Conservation (phyloP, 2,329 filamentous ascomycete genomes). For the Microdochium nivale region DNA sequence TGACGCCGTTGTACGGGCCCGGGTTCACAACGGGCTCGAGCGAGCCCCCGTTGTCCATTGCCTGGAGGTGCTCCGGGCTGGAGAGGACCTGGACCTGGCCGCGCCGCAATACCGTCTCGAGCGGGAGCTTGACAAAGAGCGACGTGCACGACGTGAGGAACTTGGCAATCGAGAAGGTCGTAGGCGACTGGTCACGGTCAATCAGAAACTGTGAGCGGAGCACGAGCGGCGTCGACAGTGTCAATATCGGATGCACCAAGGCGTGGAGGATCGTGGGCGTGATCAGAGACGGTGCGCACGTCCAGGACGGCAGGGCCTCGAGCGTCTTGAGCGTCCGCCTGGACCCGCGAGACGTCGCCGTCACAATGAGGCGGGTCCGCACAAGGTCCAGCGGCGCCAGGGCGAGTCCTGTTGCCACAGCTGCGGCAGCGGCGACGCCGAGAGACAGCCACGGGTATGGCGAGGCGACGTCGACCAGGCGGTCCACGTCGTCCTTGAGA, state of each 20-base stretch:
- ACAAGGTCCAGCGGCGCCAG: slow-evolving; percentile 85
- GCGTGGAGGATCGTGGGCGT: slow-evolving; percentile 83
- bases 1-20: slow-evolving; percentile 73
- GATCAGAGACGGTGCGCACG: slow-evolving; percentile 62
- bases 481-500: slow-evolving; percentile 67
- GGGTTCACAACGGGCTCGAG: slow-evolving; percentile 71
- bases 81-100: slow-evolving; percentile 72
- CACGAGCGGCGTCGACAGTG: slow-evolving; percentile 73
- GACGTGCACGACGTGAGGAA: slow-evolving; percentile 75
- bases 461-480: slow-evolving; percentile 63
- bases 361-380: slow-evolving; percentile 80
- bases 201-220: slow-evolving; percentile 79
- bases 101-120: slow-evolving; percentile 85
- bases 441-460: slow-evolving; percentile 77
- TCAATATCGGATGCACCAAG: slow-evolving; percentile 73
- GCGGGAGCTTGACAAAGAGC: slow-evolving; percentile 76
- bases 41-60: slow-evolving; percentile 33
- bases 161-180: slow-evolving; percentile 71
- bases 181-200: slow-evolving; percentile 72
- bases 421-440: slow-evolving; percentile 57
- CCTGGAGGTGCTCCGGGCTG: slow-evolving; percentile 39
- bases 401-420: slow-evolving; percentile 66
- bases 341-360: slow-evolving; percentile 64
- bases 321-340: slow-evolving; percentile 73
- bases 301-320: slow-evolving; percentile 67